Base-by-base conservation (phyloP, 495 filamentous ascomycete genomes). In the Hypoxylon fuscum region DNA sequence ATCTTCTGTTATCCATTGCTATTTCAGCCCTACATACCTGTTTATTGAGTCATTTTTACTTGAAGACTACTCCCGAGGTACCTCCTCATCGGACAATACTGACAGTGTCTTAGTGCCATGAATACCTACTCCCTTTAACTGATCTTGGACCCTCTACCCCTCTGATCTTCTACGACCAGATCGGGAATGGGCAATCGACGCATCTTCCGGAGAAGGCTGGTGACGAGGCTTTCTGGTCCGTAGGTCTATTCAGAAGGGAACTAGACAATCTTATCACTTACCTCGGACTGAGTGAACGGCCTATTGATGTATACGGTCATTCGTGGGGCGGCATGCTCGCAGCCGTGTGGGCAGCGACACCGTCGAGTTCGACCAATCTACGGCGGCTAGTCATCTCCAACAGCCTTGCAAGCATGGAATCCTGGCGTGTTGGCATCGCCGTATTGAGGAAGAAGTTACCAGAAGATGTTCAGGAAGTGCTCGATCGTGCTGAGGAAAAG, bases 261-360 rank as follows among this genome's bases (percentile, higher is more conserved):
- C 76, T 84, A 0, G 74, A 81, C 23, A 83, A 82, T 54, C 60
- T 86, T 15, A 54, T 83, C 4, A 25, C 48, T 10, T 64, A 76
- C 17, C 70, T 85, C 0, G 70, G 61, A 0, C 73, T 84, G 29
- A 12, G 59, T 0, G 37, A 63, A 5, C 29, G 45, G 2, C 56
- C 69, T 0, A 81, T 78, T 57, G 71, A 82, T 51, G 35, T 83
- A 0, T 69, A 79, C 3, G 82, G 83, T 1, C 78, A 84, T 29
- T 75, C 69, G 6, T 86, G 82, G 81, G 82, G 82, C 21, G 82
- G 78, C 21, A 80, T 84, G 77, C 67, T 84, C 0, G 80, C 70
- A 2, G 71, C 70, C 3, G 47, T 66, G 3, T 75, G 70, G 62
- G 79, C 76, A 0, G 44, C 73, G 10, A 50, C 51, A 12, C 70